Conservation (phyloP, 306 rosid genomes). For the Fagus crenata region DNA sequence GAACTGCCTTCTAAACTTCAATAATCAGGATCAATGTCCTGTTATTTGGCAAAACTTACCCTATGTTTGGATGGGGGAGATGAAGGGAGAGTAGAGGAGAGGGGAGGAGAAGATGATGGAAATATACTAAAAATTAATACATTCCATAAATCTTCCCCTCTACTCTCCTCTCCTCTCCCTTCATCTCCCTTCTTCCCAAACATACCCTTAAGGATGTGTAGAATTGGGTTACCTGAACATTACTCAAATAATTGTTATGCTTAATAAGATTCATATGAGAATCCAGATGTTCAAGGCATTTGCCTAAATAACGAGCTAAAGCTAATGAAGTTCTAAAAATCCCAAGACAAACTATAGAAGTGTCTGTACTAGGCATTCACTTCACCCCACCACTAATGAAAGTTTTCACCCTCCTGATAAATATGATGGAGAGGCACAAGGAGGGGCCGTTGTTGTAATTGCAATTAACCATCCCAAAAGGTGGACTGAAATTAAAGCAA, state of each 20-base stretch:
- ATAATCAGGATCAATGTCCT: background rate
- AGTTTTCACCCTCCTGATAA: no score
- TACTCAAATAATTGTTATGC: conserved; percentile 1
- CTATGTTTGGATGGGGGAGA: no score
- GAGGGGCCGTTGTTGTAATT: no score
- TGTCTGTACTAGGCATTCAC: background rate
- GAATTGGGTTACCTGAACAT: conserved; percentile 1
- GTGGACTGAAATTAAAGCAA: no score
- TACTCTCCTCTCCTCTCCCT: no score
- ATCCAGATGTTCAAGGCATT: background rate
- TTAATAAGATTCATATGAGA: background rate
- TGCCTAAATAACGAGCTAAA: background rate
- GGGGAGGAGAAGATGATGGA: no score
- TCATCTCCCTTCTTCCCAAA: no score
- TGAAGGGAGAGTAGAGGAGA: no score
- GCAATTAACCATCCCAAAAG: no score
- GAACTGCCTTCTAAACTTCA: background rate
- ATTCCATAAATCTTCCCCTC: no score
- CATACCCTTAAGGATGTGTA: background rate
- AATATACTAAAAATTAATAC: no score
- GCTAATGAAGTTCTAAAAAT: background rate
- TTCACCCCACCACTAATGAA: background rate
- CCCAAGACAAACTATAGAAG: background rate
- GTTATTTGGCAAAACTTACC: background rate
- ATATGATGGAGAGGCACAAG: no score